Evolutionary conservation across 2,329 filamentous ascomycete species (phyloP).

Genomic region (Pseudogymnoascus sp.): DNA sequence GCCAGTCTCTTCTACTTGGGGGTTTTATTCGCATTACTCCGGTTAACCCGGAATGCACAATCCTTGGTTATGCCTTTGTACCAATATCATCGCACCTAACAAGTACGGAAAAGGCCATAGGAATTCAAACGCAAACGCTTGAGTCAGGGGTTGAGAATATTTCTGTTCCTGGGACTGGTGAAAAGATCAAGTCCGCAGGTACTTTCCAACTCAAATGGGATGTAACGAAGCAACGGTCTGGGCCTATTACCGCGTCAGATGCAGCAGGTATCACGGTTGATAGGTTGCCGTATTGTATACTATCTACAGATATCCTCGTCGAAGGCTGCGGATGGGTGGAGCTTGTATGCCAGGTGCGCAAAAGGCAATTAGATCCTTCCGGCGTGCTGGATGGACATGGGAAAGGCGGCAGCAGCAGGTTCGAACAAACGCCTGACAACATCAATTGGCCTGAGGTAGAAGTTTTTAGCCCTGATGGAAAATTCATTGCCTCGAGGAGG

Average conservation of each 20-base stretch:
- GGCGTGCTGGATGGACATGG: slow-evolving; percentile 14
- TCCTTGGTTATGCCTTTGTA: slow-evolving; percentile 82
- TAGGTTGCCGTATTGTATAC: slow-evolving; percentile 68
- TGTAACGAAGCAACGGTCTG: slow-evolving; percentile 71
- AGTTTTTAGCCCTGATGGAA: slow-evolving; percentile 78
- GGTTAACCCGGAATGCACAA: slow-evolving; percentile 50
- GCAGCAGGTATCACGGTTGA: slow-evolving; percentile 58
- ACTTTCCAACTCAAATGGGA: slow-evolving; percentile 70
- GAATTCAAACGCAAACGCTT: slow-evolving; percentile 58
- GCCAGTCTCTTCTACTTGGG: slow-evolving; percentile 74
- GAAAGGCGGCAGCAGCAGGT: slow-evolving; percentile 13
- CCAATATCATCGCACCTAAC: slow-evolving; percentile 71
- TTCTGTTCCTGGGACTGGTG: slow-evolving; percentile 47
- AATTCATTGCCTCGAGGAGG: slow-evolving; percentile 58
- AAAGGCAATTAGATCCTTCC: slow-evolving; percentile 37
- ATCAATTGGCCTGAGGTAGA: slow-evolving; percentile 64
- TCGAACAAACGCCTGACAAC: slow-evolving; percentile 20
- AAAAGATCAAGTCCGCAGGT: slow-evolving; percentile 62
- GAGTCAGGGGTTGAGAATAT: slow-evolving; percentile 57
- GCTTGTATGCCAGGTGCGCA: slow-evolving; percentile 71
- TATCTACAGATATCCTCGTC: slow-evolving; percentile 76
- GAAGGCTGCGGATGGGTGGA: slow-evolving; percentile 95
- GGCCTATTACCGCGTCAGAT: slow-evolving; percentile 58
- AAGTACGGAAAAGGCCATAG: slow-evolving; percentile 68
- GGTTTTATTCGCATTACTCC: slow-evolving; percentile 86